phyloP scores from a whole-genome alignment of 805 yeast species.

The Candida corydali region DNA sequence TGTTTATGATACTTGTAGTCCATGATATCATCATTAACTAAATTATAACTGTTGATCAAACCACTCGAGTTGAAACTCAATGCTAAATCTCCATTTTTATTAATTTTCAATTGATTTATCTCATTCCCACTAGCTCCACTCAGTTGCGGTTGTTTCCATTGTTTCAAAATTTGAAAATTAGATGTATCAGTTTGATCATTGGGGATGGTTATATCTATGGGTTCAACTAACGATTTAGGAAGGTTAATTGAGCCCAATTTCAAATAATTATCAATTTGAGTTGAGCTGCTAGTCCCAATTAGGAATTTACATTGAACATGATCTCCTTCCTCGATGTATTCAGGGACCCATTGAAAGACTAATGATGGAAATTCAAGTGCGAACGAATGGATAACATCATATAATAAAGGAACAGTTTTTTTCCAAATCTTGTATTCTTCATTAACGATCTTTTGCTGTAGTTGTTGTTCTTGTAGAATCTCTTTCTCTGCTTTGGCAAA shows the following conservation, averaged over 20 bases:
- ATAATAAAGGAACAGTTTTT: conserved; percentile 74
- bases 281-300: conserved; percentile 45
- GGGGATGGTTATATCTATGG: neutral
- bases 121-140: no score
- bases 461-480: conserved; percentile 44
- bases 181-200: conserved; percentile 18
- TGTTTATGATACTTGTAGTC: conserved; percentile 52
- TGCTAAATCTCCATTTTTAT: conserved; percentile 44
- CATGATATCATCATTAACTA: conserved; percentile 13
- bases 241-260: conserved; percentile 41
- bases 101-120: conserved; percentile 57
- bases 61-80: conserved; percentile 57
- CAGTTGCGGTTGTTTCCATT: conserved; percentile 54
- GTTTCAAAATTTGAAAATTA: conserved; percentile 40
- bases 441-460: conserved; percentile 58
- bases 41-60: conserved; percentile 41
- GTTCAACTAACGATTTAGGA: conserved; percentile 45
- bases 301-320: conserved; percentile 36
- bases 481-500: conserved; percentile 31
- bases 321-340: conserved; percentile 26
- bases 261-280: conserved; percentile 43
- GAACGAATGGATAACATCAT: conserved; percentile 67
- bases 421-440: conserved; percentile 83
- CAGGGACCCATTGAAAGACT: conserved; percentile 66
- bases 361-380: conserved; percentile 69